Base-by-base conservation (phyloP, 176 grass and related monocot species). In the Oryza australiensis region DNA sequence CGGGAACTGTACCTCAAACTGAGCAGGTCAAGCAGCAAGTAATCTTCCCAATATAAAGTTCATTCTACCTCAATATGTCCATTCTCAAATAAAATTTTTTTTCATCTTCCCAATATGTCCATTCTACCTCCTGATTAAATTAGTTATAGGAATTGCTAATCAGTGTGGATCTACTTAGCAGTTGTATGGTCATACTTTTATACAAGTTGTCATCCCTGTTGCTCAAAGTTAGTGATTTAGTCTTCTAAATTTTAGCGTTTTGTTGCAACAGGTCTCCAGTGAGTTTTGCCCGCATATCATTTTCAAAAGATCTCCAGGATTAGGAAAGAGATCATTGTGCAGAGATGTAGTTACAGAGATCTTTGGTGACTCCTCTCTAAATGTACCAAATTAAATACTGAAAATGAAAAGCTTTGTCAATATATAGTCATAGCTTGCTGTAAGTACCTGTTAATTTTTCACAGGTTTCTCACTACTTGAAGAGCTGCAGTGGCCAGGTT, bases 301-400 rank as follows among this genome's bases (percentile, higher is more conserved):
- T 83, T 77, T 94, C 67, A 94, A 94, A 85, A 88, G 92, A 12
- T 86, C 92, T 86, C 34, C 46, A 2, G 92, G 92, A 55, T 91
- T 83, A 59, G 92, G 92, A 81, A 94, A 91, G 72, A 94, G 84
- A 55, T 91, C 92, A 65, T 86, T 94, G 53, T 94, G 88, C 73
- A 86, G 84, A 85, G 88, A 86, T 46, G 20, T 86, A 48, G 83
- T 94, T 55, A 80, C 64, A 3, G 86, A 88, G 81, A 86, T 91
- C 22, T 91, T 94, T 84, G 92, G 92, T 69, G 88, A 91, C 60
- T 81, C 88, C 26, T 84, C 92, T 84, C 59, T 83, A 33, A 94
- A 88, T 69, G 92, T 94, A 91, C 65, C 80, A 78, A 77, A 59
- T 73, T 83, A 42, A 77, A 69, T 42, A 70, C 33, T 53, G 49